Base-by-base conservation (phyloP, 2,329 filamentous ascomycete species). In the Myriosclerotinia scirpicola region DNA sequence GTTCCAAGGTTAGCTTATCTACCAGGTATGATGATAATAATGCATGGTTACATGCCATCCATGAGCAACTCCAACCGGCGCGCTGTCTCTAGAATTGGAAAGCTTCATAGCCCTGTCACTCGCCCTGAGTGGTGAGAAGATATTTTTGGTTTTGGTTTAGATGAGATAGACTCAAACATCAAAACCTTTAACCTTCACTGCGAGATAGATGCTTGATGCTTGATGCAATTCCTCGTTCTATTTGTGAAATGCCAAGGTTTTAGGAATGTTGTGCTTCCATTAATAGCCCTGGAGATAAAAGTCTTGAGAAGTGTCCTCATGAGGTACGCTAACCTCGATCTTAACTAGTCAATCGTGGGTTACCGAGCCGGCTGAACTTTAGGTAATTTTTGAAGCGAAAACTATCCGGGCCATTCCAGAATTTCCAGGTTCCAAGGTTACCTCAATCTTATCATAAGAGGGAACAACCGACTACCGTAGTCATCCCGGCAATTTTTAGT, bases 1-100 rank as follows among this genome's bases (percentile, higher is more conserved):
- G 8, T 50, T n/a, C n/a, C n/a, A n/a, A n/a, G n/a, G n/a, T n/a
- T 60, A 60, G 58, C 58, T 26, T 60, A 38, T 14, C n/a, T 26
- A 26, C 58, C 58, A 50, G 44, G 44, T 38, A 50, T 48, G 26
- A 38, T 36, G 14, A 48, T 22, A 15, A 59, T 36, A 26, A 56
- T 48, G 30, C 15, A 44, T 17, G 11, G 30, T 17, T 53, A 22
- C 15, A 46, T n/a, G n/a, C n/a, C n/a, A n/a, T n/a, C n/a, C n/a
- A n/a, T 48, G 42, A 60, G 56, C 42, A 60, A 59, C 42, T 59
- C 40, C 56, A 59, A 48, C 42, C 42, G 26, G 30, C 30, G 5
- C 14, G n/a, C 30, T 26, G 15, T 36, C 56, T 48, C 30, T 59
- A 36, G 42, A 46, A 48, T 36, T 20, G 42, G 42, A 59, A 20